Evolutionary conservation across 768 basidiomycete species (phyloP), one percentile per base, ranked within the genome.

Genomic region (Russula compacta): DNA sequence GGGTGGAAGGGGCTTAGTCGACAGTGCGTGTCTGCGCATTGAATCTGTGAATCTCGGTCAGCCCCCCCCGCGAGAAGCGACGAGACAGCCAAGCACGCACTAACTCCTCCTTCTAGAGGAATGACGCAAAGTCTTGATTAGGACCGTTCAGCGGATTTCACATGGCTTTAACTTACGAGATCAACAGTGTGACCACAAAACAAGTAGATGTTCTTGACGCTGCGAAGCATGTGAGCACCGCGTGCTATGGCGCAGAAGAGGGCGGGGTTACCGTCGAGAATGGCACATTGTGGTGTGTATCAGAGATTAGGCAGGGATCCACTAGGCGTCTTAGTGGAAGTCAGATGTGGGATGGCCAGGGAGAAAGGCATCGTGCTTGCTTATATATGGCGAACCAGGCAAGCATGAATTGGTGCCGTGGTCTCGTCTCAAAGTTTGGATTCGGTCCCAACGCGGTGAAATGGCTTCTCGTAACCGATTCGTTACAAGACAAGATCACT

Each of bases 381-480:
- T 63, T 63, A 63, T 63, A 63, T 63, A 63, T 48, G 56, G 52
- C 0, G 56, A 47, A 52, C 11, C n/a, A 40, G 15, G 49, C 29
- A 33, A 62, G 17, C 56, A 53, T 21, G 57, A 53, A 54, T 54
- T 49, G 61, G 56, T 42, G 57, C 52, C 52, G 56, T 38, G 35
- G 46, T 38, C 56, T 62, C 52, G 46, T 38, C 56, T 62, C 52
- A 63, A 58, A 56, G 50, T 63, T 63, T 51, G 61, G 17, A 33
- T 19, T 61, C 61, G 61, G 56, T 46, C 55, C 60, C 60, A 57
- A 57, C 56, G 57, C 57, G 56, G 61, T 53, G 57, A 58, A 57
- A 63, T 58, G 61, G 56, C 21, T 44, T 63, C 56, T 63, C 61
- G 57, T 63, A 63, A 53, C 61, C 61, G 61, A 63, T 58, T 63